phyloP scores from a whole-genome alignment of 2,329 filamentous ascomycete genomes.

The Proliferodiscus dingleyae region DNA sequence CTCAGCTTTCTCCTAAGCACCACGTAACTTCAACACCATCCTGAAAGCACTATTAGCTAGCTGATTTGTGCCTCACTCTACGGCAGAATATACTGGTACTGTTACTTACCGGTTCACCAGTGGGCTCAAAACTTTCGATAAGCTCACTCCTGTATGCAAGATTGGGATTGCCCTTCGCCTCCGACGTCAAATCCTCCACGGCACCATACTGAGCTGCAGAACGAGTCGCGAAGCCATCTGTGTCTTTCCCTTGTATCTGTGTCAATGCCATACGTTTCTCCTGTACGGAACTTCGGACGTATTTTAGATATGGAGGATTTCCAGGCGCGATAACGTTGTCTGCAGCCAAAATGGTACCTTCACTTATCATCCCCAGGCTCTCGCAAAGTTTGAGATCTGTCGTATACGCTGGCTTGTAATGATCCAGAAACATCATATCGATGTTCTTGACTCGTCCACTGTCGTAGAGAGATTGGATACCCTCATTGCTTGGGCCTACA shows the following conservation, averaged over 20 bases:
- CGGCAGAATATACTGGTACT: background rate
- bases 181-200: conserved; percentile 34
- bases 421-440: conserved; percentile 60
- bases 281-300: conserved; percentile 59
- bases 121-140: conserved; percentile 62
- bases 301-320: conserved; percentile 65
- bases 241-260: conserved; percentile 42
- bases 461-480: conserved; percentile 56
- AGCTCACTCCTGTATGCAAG: conserved; percentile 62
- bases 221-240: conserved; percentile 29
- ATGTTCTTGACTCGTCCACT: conserved; percentile 23
- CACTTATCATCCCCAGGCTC: conserved; percentile 57
- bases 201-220: conserved; percentile 29
- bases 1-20: conserved; percentile 41
- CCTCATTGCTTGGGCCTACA: conserved; percentile 64
- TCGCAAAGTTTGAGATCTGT: conserved; percentile 74
- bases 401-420: conserved; percentile 72
- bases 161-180: conserved; percentile 52
- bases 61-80: background rate
- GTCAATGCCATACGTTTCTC: conserved; percentile 50
- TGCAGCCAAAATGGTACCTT: conserved; percentile 59
- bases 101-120: conserved; percentile 55
- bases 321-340: conserved; percentile 70
- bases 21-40: conserved; percentile 63
- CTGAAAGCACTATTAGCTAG: conserved; percentile 35